phyloP scores from a whole-genome alignment of 2,329 filamentous ascomycete genomes.

The Dactylellina sp. region DNA sequence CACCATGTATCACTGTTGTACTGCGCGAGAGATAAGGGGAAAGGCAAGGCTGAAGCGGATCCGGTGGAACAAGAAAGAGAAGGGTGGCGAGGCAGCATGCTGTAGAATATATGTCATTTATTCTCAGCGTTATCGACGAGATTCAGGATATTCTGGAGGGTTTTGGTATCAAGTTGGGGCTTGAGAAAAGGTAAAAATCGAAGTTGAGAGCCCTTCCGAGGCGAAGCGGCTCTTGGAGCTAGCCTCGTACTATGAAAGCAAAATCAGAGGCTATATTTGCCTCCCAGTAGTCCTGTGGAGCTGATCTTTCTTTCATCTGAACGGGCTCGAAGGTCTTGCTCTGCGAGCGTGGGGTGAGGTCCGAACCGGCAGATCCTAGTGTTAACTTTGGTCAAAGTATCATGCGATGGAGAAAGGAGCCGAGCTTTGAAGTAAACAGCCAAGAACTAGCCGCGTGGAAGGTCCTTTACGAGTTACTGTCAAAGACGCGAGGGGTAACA shows the following conservation, averaged over 20 bases:
- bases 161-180: no score
- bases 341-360: slow-evolving; percentile 12
- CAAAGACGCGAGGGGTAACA: background rate
- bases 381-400: slow-evolving; percentile 13
- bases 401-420: slow-evolving; percentile 31
- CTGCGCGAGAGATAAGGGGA: slow-evolving; percentile 24
- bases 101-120: slow-evolving; percentile 2
- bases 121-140: background rate
- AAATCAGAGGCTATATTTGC: slow-evolving; percentile 1
- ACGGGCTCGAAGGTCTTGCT: slow-evolving; percentile 7
- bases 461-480: slow-evolving; percentile 4
- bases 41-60: background rate
- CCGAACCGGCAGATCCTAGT: slow-evolving; percentile 38
- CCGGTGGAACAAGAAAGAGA: slow-evolving; percentile 17
- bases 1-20: slow-evolving; percentile 37
- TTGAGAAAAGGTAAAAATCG: no score
- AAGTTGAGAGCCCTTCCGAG: no score
- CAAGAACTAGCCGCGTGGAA: slow-evolving; percentile 40
- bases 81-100: slow-evolving; percentile 29
- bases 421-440: slow-evolving; percentile 34
- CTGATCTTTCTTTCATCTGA: slow-evolving; percentile 27
- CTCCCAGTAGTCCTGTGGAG: slow-evolving; percentile 3
- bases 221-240: no score
- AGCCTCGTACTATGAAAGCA: background rate
- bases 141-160: background rate